Conservation (phyloP, 2,329 filamentous ascomycete genomes). For the Fusarium tjaetaba region DNA sequence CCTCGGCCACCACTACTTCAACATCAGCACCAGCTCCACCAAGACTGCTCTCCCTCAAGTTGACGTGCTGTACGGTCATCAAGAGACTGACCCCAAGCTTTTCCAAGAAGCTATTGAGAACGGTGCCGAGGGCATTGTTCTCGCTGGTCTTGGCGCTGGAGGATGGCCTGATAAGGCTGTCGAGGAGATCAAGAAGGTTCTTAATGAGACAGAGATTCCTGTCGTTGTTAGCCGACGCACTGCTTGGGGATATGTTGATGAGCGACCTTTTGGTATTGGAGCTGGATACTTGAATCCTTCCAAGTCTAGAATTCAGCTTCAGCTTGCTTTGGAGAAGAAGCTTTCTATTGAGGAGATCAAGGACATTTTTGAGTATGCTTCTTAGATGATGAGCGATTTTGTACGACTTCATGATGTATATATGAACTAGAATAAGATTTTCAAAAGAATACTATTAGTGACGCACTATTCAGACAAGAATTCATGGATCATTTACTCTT, state of each 20-base stretch:
- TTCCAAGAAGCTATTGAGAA: conserved; percentile 56
- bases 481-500: accelerated
- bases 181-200: conserved; percentile 53
- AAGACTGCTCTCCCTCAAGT: conserved; percentile 59
- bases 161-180: conserved; percentile 53
- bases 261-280: conserved; percentile 48
- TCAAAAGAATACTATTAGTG: accelerated
- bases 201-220: conserved; percentile 54
- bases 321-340: conserved; percentile 48
- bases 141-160: conserved; percentile 65
- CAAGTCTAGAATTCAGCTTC: conserved; percentile 62
- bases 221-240: conserved; percentile 62
- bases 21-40: conserved; percentile 43
- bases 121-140: conserved; percentile 64
- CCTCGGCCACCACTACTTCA: conserved; percentile 56
- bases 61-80: conserved; percentile 64
- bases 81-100: conserved; percentile 58
- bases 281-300: conserved; percentile 64
- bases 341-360: conserved; percentile 25
- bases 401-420: not conserved
- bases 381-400: not conserved
- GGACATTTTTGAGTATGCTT: conserved; percentile 21
- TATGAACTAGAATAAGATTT: not conserved
- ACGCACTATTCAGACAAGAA: not conserved
- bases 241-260: conserved; percentile 59